Base-by-base conservation (phyloP, 179 eudicot genomes). In the Spergularia azorica region DNA sequence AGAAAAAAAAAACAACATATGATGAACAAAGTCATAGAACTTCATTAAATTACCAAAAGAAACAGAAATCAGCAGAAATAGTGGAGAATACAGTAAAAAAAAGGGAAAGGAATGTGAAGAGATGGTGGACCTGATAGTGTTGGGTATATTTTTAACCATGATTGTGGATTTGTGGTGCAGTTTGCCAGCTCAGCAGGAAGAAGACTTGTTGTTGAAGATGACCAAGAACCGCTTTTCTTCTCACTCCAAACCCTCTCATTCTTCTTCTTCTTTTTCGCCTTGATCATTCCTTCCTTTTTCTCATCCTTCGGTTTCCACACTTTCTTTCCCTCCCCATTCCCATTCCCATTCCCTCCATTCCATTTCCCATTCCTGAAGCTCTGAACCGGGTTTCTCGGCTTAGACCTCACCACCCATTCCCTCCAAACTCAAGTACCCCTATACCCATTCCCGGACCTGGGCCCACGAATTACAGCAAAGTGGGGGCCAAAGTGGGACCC, bases 91-190 rank as follows among this genome's bases (percentile, higher is more conserved):
- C n/a, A 43, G 5, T 5, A 48, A 48, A n/a, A 9, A 9, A 3
- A 48, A 4, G 36, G 36, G 18, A 13, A 17, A n/a, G 64, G 66
- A 76, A 65, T 63, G 9, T 63, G 7, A 57, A 56, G 58, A 17
- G 76, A 26, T 16, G 4, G 13, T 21, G 17, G 3, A 81, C 84
- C 80, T 73, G 60, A 81, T 11, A 7, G 5, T 7, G 55, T 77
- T 77, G 41, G 78, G 81, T 9, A 77, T 73, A 72, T 81, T 81
- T 18, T 67, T 77, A 14, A 81, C 63, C 81, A 81, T 81, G 2
- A 81, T 67, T 9, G 81, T 77, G 0, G 77, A 1, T 77, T 67
- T 9, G 81, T 77, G 0, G 77, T 81, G 60, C 84, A 72, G 2
- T 61, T 16, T 3, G 36, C 59, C 79, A 71, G n/a, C 2, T 76